phyloP scores from a whole-genome alignment of 352 stramenopile genomes.

The Phytophthora syringae region DNA sequence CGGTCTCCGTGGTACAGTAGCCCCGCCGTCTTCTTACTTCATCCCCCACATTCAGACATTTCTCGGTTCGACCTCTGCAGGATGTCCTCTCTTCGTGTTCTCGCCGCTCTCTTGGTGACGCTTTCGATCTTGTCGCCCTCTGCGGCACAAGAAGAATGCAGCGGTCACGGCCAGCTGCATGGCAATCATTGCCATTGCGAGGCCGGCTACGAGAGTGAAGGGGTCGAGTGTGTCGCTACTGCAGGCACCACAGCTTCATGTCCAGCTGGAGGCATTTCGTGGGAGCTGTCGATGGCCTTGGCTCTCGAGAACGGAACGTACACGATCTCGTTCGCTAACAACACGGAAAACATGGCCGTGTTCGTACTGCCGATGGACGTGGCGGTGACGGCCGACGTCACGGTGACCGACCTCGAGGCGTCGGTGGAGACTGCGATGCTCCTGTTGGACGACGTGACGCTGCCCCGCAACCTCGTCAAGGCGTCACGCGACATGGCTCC shows the following conservation, averaged over 20 bases:
- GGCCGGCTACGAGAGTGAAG: constrained; percentile 47
- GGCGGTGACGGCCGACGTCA: constrained; percentile 24
- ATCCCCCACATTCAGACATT: constrained; percentile 4
- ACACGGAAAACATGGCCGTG: constrained; percentile 54
- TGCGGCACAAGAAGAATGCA: constrained; percentile 40
- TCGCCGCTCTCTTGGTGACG: constrained; percentile 56
- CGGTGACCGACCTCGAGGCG: constrained; percentile 29
- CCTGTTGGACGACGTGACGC: constrained; percentile 46
- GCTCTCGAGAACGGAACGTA: constrained; percentile 56
- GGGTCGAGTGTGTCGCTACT: constrained; percentile 40
- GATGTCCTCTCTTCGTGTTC: constrained; percentile 2
- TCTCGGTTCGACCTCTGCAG: neutral
- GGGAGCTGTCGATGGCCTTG: constrained; percentile 49
- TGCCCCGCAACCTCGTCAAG: constrained; percentile 54
- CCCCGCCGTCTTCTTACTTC: constrained; percentile 7
- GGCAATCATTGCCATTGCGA: constrained; percentile 64
- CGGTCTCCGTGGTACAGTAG: constrained; percentile 18
- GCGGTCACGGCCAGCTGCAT: constrained; percentile 48
- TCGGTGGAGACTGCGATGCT: constrained; percentile 29
- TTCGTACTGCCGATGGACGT: constrained; percentile 47
- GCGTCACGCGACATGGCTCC: constrained; percentile 45
- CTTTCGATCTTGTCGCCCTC: constrained; percentile 41
- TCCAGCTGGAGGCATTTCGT: constrained; percentile 44
- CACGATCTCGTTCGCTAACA: constrained; percentile 46
- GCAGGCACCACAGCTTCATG: constrained; percentile 27